Conservation (phyloP, 2,329 filamentous ascomycete species). For the Epichloe aotearoae region DNA sequence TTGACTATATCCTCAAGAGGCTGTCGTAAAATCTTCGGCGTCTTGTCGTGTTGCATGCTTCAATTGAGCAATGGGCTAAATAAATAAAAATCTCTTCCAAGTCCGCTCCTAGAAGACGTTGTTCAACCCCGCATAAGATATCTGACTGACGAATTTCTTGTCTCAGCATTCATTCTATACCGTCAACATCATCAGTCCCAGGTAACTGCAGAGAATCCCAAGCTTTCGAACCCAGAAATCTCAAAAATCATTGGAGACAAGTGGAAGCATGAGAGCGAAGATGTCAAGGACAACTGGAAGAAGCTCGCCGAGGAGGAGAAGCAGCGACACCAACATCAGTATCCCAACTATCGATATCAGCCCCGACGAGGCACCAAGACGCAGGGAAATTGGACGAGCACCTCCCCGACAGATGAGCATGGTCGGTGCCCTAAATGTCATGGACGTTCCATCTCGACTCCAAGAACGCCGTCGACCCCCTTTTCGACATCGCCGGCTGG, state of each 20-base stretch:
- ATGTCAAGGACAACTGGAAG: constrained; percentile 78
- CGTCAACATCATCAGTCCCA: constrained; percentile 81
- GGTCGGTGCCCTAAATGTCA: constrained; percentile 58
- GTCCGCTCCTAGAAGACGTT: background rate
- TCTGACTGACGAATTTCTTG: constrained; percentile 12
- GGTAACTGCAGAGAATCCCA: constrained; percentile 72
- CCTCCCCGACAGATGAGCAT: constrained; percentile 32
- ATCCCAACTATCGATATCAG: constrained; percentile 90
- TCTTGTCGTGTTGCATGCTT: background rate
- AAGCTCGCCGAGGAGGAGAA: constrained; percentile 87
- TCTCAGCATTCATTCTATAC: constrained; percentile 88
- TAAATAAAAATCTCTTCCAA: background rate
- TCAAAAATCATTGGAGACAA: constrained; percentile 93
- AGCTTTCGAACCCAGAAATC: constrained; percentile 86
- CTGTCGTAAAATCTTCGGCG: background rate
- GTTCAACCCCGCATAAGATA: background rate
- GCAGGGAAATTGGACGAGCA: constrained; percentile 18
- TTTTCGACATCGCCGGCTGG: constrained; percentile 23
- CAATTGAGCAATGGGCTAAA: background rate
- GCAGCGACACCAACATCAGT: constrained; percentile 72
- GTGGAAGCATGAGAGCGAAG: constrained; percentile 67
- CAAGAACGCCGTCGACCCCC: constrained; percentile 42
- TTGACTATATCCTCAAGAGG: background rate
- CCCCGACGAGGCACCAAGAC: constrained; percentile 49
- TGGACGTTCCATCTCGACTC: constrained; percentile 51